These are phyloP conservation scores for Sporothrix euskadiensis DNA, from an alignment of 2,329 filamentous ascomycete species.

Conservation along the genomic window DNA sequence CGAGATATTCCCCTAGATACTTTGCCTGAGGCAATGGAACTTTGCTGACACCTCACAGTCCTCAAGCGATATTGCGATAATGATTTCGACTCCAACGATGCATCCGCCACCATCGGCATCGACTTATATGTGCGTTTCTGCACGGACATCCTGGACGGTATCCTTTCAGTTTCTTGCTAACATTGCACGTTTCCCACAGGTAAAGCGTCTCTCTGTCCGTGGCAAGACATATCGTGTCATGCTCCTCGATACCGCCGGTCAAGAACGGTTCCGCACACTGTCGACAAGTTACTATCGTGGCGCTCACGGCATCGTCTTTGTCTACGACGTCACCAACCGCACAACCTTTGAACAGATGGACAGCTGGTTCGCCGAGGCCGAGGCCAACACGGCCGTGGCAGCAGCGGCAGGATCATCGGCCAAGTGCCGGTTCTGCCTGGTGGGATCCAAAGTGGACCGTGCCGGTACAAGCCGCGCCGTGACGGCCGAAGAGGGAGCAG, in stretches of 20 bases:
- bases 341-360: conserved; percentile 55
- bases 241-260: conserved; percentile 54
- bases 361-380: conserved; percentile 56
- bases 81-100: conserved; percentile 57
- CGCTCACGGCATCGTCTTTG: conserved; percentile 51
- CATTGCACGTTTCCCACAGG: conserved; percentile 38
- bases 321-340: conserved; percentile 52
- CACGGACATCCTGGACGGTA: no score
- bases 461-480: conserved; percentile 47
- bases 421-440: conserved; percentile 34
- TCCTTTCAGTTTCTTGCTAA: not conserved
- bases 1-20: not conserved
- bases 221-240: conserved; percentile 55
- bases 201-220: conserved; percentile 55
- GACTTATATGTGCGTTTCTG: conserved; percentile 52
- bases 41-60: conserved; percentile 41
- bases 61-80: conserved; percentile 58
- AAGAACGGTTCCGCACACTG: conserved; percentile 53
- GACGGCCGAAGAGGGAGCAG: conserved; percentile 49
- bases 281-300: conserved; percentile 54
- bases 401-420: conserved; percentile 20
- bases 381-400: conserved; percentile 46
- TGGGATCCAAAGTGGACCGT: conserved; percentile 56
- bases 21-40: not conserved
- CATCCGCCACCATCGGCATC: conserved; percentile 58